Percentiles rank a stretch among this genome's conserved stretches.
Conservation (phyloP, 371 early-diverging fungal genomes). For the Mucor indicus region DNA sequence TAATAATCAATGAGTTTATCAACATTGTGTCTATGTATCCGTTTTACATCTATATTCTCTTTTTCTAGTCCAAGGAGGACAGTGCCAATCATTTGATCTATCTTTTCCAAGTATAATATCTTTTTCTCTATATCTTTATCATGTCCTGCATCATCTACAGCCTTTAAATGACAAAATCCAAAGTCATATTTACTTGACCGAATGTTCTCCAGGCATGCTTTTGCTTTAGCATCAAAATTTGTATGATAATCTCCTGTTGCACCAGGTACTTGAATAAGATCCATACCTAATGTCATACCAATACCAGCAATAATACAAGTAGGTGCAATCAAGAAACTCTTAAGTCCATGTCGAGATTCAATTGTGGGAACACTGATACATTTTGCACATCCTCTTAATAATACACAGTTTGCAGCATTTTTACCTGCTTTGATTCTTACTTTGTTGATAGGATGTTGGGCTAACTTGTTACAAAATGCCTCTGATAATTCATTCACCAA, state of each 20-base stretch:
- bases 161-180: conserved; percentile 55
- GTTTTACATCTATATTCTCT: conserved; percentile 13
- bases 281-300: conserved; percentile 48
- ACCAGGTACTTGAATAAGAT: conserved; percentile 38
- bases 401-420: conserved; percentile 46
- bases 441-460: conserved; percentile 41
- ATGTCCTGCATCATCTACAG: conserved; percentile 57
- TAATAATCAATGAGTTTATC: too few relatives aligned
- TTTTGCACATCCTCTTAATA: conserved; percentile 46
- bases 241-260: conserved; percentile 55
- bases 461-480: conserved; percentile 25
- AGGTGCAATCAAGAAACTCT: conserved; percentile 52
- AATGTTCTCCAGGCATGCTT: conserved; percentile 23
- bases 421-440: conserved; percentile 29
- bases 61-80: conserved; percentile 20
- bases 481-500: conserved; percentile 46
- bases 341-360: conserved; percentile 34
- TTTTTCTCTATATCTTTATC: conserved; percentile 36
- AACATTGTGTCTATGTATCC: too few relatives aligned
- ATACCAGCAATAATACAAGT: conserved; percentile 58
- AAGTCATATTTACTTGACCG: conserved; percentile 27
- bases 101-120: conserved; percentile 39
- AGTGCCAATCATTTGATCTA: conserved; percentile 42
- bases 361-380: conserved; percentile 48
- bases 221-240: conserved; percentile 42